Base-by-base conservation (phyloP, 164 flowering plant genomes). In the Akebia trifoliata region DNA sequence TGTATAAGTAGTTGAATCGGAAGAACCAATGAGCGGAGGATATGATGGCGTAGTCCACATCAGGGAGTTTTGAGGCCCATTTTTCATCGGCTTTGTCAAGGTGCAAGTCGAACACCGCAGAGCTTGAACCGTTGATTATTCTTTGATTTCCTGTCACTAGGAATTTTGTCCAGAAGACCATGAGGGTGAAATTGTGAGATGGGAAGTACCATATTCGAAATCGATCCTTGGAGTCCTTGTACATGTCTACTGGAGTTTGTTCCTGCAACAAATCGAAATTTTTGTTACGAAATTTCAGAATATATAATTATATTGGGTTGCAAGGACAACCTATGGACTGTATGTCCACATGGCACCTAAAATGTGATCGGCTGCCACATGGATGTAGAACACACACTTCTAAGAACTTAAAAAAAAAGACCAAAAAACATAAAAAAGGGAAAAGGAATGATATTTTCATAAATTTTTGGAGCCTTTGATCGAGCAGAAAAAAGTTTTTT, bases 141-240 rank as follows among this genome's bases (percentile, higher is more conserved):
- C 61, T 51, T 17, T 71, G 72, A 14, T 54, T 61, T 30, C 49
- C 70, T 2, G 9, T 17, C 17, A 77, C 76, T 3, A 78, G 49
- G 67, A 68, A 71, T 40, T 55, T 63, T 30, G 78, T 56, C 90
- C 90, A 86, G 22, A 81, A 45, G 8, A 72, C 76, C 36, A 75
- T 65, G 48, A 89, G 77, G 2, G 90, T 84, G 78, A 89, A 86
- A 69, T 82, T 74, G 50, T 82, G 68, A 7, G 71, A 52, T 0
- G 81, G 83, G 36, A 89, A 86, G 55, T 69, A 71, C 89, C 89
- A 89, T 56, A 70, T 79, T 31, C 74, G 64, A 53, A 73, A 80
- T 39, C 71, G 66, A 59, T 79, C 77, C 22, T 79, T 78, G 8
- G 72, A 50, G 37, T 83, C 91, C 29, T 78, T 80, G 76, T 75